These are phyloP conservation scores for Trichoderma harzianum DNA, from an alignment of 2,329 filamentous ascomycete genomes.

Conservation along the genomic window DNA sequence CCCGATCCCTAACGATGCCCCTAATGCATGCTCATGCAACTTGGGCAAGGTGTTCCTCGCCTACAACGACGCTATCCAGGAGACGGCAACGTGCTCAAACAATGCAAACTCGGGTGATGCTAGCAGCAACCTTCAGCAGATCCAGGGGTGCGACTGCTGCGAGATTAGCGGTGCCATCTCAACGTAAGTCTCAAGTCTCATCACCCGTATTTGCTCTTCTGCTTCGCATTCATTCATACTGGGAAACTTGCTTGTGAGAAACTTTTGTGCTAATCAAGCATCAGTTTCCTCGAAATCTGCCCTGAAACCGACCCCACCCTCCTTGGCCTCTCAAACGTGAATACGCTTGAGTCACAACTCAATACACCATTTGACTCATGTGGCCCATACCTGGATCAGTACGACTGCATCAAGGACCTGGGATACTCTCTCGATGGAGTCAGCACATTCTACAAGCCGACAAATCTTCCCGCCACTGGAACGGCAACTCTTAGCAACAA, in stretches of 20 bases:
- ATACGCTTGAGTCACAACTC: constrained; percentile 19
- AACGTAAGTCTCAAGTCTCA: constrained; percentile 25
- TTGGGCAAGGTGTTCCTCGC: constrained; percentile 30
- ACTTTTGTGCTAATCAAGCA: constrained; percentile 18
- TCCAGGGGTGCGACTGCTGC: constrained; percentile 34
- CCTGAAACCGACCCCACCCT: constrained; percentile 30
- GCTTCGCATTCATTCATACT: neutral
- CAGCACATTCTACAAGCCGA: constrained; percentile 24
- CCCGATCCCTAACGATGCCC: constrained; percentile 32
- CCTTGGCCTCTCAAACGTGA: constrained; percentile 22
- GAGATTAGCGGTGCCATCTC: constrained; percentile 34
- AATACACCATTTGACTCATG: constrained; percentile 21
- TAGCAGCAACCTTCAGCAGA: constrained; percentile 21
- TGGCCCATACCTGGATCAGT: constrained; percentile 22
- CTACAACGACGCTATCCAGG: constrained; percentile 21
- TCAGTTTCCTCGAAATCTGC: constrained; percentile 25
- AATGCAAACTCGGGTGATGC: constrained; percentile 25
- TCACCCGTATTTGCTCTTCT: neutral
- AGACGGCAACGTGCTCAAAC: constrained; percentile 21
- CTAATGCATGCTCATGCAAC: constrained; percentile 37
- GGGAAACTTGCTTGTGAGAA: too few relatives aligned
- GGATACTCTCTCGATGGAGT: constrained; percentile 22
- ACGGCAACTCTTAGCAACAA: constrained; percentile 31
- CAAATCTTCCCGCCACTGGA: constrained; percentile 28
- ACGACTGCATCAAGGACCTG: constrained; percentile 25